A percentile compares a stretch with the other conserved stretches of the same genome.
Conservation (phyloP, 768 basidiomycete species). For the Terana coerulea region DNA sequence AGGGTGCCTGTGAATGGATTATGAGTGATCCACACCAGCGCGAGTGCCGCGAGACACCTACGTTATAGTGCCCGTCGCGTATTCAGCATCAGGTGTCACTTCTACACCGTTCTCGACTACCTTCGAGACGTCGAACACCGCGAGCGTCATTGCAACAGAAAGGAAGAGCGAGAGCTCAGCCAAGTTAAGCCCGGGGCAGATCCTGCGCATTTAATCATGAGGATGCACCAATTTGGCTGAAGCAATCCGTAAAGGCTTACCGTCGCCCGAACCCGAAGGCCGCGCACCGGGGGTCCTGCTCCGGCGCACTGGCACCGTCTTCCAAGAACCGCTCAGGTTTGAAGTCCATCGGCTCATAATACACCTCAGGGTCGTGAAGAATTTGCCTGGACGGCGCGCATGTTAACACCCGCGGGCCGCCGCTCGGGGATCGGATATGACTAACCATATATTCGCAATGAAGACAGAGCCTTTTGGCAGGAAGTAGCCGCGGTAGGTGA, state of each 20-base stretch:
- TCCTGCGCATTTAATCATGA: too few species aligned
- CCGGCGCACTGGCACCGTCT: background rate
- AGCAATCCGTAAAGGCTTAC: constrained; percentile 6
- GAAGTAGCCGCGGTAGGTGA: constrained; percentile 23
- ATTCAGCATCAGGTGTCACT: constrained; percentile 17
- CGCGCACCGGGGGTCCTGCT: constrained; percentile 5
- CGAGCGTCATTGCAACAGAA: constrained; percentile 33
- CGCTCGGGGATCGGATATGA: background rate
- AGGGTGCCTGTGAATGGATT: background rate
- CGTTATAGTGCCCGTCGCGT: constrained; percentile 20
- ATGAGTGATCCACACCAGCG: background rate
- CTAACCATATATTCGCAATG: constrained; percentile 17
- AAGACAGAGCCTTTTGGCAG: constrained; percentile 26
- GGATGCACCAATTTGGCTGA: too few species aligned
- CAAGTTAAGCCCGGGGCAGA: constrained; percentile 36
- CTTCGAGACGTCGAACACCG: constrained; percentile 29
- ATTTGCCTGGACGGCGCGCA: constrained; percentile 1
- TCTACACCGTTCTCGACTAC: constrained; percentile 11
- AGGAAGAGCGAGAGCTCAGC: constrained; percentile 37
- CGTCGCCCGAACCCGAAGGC: constrained; percentile 35
- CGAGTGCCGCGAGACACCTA: background rate
- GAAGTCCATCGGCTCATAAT: constrained; percentile 10
- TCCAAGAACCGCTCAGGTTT: constrained; percentile 5
- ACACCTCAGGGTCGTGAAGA: background rate
- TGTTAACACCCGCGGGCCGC: too few species aligned